Evolutionary conservation across 345 rosid genomes (phyloP), one percentile per base, ranked within the genome.

Genomic region (Gossypium rotundifolium): DNA sequence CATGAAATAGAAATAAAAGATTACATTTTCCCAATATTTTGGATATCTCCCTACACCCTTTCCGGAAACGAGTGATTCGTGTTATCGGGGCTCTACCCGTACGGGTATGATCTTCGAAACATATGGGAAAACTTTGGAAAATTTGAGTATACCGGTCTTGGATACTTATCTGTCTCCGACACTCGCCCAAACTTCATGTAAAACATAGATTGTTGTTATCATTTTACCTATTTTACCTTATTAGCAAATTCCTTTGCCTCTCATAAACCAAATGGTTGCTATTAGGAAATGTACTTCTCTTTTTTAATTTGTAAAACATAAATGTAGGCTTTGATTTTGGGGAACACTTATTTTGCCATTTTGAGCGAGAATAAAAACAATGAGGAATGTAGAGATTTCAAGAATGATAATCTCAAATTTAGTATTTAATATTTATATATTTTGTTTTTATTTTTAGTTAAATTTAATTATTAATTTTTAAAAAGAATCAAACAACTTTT

Each of bases 1-100:
- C 91, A 80, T 95, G 64, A 60, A 60, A 60, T 60, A 25, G 88
- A 95, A 89, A 78, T 93, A 83, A 83, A 74, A 53, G 27, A 25
- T 4, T 9, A 16, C 16, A 20, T 57, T 33, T 33, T 33, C 7
- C 40, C 7, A 33, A 33, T 4, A 33, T 33, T 33, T 33, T 33
- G 7, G 40, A 33, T 33, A 33, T 33, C 7, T 33, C 40, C 40
- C 40, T 33, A 33, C 40, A 33, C 7, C 7, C 40, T 33, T 33
- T 33, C 7, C 40, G 1, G 40, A 33, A 5, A 4, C 40, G 40
- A 33, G 40, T 33, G 1, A 33, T 33, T 33, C 7, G 40, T 33
- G 40, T 33, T 33, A 33, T 33, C 40, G 7, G 40, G 40, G 40
- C 40, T 33, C 40, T 33, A 33, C 40, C 40, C 0, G 17, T 48